Evolutionary conservation across 2,329 filamentous ascomycete species (phyloP).

Genomic region (Plectosphaerella plurivora): DNA sequence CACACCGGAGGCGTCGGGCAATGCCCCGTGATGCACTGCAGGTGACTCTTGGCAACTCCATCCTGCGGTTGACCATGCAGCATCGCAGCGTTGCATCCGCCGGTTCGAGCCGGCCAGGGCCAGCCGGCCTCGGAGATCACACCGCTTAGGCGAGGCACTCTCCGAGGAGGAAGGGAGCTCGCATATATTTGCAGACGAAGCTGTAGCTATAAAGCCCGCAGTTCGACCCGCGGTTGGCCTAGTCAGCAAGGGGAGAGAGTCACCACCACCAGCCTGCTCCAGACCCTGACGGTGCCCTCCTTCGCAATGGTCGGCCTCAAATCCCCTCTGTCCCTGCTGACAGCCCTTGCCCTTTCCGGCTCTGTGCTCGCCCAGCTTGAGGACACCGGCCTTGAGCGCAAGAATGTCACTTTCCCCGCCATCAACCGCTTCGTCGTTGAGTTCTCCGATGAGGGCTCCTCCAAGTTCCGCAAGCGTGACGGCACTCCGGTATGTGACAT

Average conservation of each 20-base stretch:
- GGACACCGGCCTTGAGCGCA: not conserved
- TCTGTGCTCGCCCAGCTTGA: not conserved
- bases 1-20: no score
- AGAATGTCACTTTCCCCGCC: not conserved
- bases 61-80: not conserved
- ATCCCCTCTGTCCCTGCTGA: not conserved
- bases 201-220: not conserved
- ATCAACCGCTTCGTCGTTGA: not conserved
- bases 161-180: no score
- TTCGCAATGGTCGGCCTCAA: not conserved
- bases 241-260: not conserved
- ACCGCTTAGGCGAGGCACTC: no score
- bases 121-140: no score
- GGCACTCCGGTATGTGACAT: not conserved
- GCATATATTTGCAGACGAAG: no score
- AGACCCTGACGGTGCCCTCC: not conserved
- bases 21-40: not conserved
- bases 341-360: not conserved
- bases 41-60: not conserved
- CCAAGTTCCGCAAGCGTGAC: slow-evolving; percentile 1
- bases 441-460: not conserved
- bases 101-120: no score
- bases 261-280: not conserved
- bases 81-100: not conserved
- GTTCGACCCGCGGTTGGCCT: not conserved